These are phyloP conservation scores for Strobilomyces confusus DNA, from an alignment of 768 basidiomycete species.

Conservation along the genomic window DNA sequence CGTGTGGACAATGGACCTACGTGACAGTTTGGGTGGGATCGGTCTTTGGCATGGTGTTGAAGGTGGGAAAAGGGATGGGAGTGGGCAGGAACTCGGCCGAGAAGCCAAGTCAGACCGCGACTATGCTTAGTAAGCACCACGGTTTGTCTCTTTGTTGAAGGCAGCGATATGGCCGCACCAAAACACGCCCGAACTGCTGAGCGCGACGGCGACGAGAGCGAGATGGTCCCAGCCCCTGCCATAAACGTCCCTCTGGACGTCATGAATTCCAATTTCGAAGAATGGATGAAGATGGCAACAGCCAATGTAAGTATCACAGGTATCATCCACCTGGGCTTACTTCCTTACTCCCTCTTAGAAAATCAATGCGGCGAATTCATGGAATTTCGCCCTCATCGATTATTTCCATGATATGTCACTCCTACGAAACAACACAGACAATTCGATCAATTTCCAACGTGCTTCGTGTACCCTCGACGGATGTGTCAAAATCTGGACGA, in stretches of 20 bases:
- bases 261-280: slow-evolving; percentile 93
- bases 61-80: no score
- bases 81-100: no score
- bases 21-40: no score
- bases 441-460: slow-evolving; percentile 98
- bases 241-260: slow-evolving; percentile 71
- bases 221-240: slow-evolving; percentile 48
- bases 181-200: no score
- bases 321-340: not conserved
- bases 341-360: slow-evolving; percentile 53
- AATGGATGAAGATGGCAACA: slow-evolving; percentile 99
- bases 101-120: no score
- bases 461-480: slow-evolving; percentile 97
- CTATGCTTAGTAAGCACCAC: no score
- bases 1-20: no score
- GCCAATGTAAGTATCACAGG: slow-evolving; percentile 73
- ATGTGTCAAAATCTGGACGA: slow-evolving; percentile 99
- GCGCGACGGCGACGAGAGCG: no score
- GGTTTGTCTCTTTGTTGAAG: no score
- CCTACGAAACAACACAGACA: slow-evolving; percentile 86
- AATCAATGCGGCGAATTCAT: slow-evolving; percentile 97
- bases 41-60: no score
- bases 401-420: slow-evolving; percentile 99
- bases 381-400: slow-evolving; percentile 97
- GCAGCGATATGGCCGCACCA: no score